Evolutionary conservation across 192 early-diverging fungal genomes (phyloP), one percentile per base, ranked within the genome.

Genomic region (Coemansia sp.): DNA sequence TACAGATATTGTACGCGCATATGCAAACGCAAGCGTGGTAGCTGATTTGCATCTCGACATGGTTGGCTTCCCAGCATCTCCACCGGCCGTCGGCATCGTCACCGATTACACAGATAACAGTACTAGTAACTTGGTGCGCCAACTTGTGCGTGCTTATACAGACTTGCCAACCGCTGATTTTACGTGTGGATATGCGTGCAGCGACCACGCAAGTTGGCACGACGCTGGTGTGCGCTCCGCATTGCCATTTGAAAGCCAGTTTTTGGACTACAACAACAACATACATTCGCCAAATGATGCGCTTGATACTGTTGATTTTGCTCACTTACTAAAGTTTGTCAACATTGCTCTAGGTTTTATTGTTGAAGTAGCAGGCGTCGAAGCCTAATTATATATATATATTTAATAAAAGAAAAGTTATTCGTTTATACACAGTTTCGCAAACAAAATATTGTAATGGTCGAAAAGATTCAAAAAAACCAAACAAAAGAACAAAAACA

Each of bases 21-120:
- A 94, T 71, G 47, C 14, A 5, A 4, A 47, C n/a, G 48, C 10
- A 5, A 15, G 21, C 7, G 42, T 47, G 17, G 88, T 97, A 6
- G 93, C 87, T n/a, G 91, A 91, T 80, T 77, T 91, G 44, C 93
- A 95, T 66, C 82, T 88, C 26, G 95, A 97, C 68, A 97, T 97
- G 95, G 93, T 92, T 28, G 95, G 93, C 14, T 95, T 87, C 59
- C 64, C 90, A 69, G 68, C 82, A 28, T 59, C 75, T 59, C 85
- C 87, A 58, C 74, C 75, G 1, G 83, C 84, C 52, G 83, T 95
- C 60, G 95, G 89, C 31, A 83, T 97, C 52, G 81, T 91, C 25
- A 84, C 85, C 20, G 95, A 97, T 76, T 88, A 85, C 72, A 88
- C 91, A 0, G 87, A 94, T 68, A 51, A 63, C 0, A 78, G 46